A percentile compares a stretch with the other conserved stretches of the same genome.
Evolutionary conservation across 169 alveolate species (phyloP).

Genomic region (Babesia gibsoni): DNA sequence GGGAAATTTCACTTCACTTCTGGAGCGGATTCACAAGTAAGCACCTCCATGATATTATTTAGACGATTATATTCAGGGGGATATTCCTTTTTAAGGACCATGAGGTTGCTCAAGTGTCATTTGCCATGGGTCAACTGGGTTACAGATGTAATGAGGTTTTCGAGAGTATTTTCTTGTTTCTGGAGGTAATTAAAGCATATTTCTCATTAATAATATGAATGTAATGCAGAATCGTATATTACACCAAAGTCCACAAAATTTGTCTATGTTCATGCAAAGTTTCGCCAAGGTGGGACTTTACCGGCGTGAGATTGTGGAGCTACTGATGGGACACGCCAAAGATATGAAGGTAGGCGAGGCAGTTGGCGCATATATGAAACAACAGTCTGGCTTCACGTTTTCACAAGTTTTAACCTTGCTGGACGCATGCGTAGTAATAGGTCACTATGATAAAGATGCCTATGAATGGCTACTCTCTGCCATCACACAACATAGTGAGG

Average conservation of each 20-base stretch:
- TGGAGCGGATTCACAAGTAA: conserved; percentile 28
- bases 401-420: conserved; percentile 47
- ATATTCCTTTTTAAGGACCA: conserved; percentile 46
- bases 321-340: conserved; percentile 20
- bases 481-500: conserved; percentile 4
- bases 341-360: conserved; percentile 6
- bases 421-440: conserved; percentile 52
- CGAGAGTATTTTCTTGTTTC: conserved; percentile 25
- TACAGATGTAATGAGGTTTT: conserved; percentile 5
- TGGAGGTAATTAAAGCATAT: conserved; percentile 10
- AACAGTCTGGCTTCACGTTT: conserved; percentile 50
- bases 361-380: background rate
- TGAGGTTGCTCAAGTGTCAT: conserved; percentile 51
- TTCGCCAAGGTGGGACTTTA: conserved; percentile 53
- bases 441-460: conserved; percentile 28
- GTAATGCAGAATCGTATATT: conserved; percentile 22
- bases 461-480: background rate
- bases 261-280: conserved; percentile 49
- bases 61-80: background rate
- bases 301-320: conserved; percentile 1
- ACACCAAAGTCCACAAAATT: conserved; percentile 56
- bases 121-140: conserved; percentile 60
- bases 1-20: background rate
- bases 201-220: background rate
- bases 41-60: background rate